These are phyloP conservation scores for Eucalyptus melliodora DNA, from an alignment of 345 rosid species.

Conservation along the genomic window DNA sequence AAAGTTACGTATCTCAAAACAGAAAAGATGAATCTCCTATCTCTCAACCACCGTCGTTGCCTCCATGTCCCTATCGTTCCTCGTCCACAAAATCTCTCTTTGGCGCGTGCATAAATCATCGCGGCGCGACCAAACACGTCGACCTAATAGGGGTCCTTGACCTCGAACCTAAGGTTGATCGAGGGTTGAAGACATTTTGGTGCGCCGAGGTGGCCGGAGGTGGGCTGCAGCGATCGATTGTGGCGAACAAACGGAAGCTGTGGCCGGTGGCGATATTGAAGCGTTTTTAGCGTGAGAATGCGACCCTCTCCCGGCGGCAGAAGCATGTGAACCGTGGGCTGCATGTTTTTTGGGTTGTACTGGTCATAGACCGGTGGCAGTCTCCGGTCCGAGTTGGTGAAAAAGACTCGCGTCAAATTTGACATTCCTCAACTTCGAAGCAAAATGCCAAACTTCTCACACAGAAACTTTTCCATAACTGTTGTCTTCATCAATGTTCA, in stretches of 20 bases:
- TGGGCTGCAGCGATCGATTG: no score
- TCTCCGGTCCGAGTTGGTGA: not conserved
- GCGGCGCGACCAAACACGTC: rapidly evolving
- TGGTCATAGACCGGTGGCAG: not conserved
- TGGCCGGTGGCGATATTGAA: not conserved
- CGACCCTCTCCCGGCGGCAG: not conserved
- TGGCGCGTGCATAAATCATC: not conserved
- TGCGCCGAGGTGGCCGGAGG: not conserved
- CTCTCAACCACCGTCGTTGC: not conserved
- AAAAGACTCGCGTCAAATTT: not conserved
- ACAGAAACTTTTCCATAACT: not conserved
- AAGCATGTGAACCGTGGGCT: not conserved
- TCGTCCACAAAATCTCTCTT: not conserved
- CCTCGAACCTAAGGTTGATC: not conserved
- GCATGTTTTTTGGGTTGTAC: not conserved
- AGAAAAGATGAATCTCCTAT: not conserved
- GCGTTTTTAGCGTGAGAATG: not conserved
- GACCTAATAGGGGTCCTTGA: not conserved
- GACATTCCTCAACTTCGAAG: not conserved
- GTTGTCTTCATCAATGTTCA: not conserved
- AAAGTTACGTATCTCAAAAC: not conserved
- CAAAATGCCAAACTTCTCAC: not conserved
- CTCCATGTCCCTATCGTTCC: not conserved
- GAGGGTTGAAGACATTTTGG: not conserved
- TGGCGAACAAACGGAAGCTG: not conserved